Conservation (phyloP, 805 yeast species). For the Suhomyces sp. region DNA sequence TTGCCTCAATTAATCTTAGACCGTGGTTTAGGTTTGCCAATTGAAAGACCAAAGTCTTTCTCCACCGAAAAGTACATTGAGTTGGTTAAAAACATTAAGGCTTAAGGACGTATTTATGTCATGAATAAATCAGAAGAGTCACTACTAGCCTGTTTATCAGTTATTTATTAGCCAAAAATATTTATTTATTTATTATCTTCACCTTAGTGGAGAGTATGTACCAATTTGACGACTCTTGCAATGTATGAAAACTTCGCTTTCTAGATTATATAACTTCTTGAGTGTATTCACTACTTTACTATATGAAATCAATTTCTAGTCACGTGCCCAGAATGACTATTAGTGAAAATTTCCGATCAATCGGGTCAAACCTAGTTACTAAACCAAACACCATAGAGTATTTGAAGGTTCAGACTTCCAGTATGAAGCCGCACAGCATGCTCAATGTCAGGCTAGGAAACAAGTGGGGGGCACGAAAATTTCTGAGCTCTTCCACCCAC, state of each 20-base stretch:
- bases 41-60: constrained; percentile 72
- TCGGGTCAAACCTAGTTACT: too few relatives aligned
- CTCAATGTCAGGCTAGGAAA: too few relatives aligned
- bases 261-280: too few relatives aligned
- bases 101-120: constrained; percentile 7
- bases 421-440: too few relatives aligned
- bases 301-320: too few relatives aligned
- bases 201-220: constrained; percentile 3
- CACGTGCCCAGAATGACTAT: too few relatives aligned
- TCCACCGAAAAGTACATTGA: constrained; percentile 71
- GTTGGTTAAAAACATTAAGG: constrained; percentile 54
- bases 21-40: constrained; percentile 72
- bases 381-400: too few relatives aligned
- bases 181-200: constrained; percentile 8
- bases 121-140: constrained; percentile 2
- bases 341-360: too few relatives aligned
- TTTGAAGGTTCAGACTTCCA: too few relatives aligned
- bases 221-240: constrained; percentile 7
- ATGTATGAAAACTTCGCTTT: too few relatives aligned
- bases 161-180: constrained; percentile 13
- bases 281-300: too few relatives aligned
- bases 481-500: not conserved
- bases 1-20: constrained; percentile 79
- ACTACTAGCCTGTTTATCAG: constrained; percentile 7
- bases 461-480: too few relatives aligned